Conservation (phyloP, 768 basidiomycete species). For the Porpolomopsis calyptriformis region DNA sequence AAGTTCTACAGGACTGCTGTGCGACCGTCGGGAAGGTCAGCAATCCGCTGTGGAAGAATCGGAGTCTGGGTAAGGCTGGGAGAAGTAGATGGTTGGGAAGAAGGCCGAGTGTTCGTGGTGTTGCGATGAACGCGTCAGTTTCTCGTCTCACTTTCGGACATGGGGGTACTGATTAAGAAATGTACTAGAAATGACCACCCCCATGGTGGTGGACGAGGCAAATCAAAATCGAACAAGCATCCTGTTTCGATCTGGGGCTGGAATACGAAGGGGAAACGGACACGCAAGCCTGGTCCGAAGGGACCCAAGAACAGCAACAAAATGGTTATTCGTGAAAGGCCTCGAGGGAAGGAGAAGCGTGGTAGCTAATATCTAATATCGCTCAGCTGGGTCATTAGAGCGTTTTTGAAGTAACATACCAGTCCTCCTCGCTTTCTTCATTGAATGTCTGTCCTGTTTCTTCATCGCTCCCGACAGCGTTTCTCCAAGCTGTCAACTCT, state of each 20-base stretch:
- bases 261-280: constrained; percentile 86
- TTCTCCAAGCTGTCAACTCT: constrained; percentile 66
- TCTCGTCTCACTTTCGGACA: background rate
- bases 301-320: constrained; percentile 86
- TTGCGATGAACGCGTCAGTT: constrained; percentile 91
- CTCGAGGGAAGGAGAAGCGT: constrained; percentile 53
- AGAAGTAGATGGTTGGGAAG: constrained; percentile 78
- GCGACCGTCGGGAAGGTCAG: constrained; percentile 90
- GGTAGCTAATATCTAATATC: constrained; percentile 23
- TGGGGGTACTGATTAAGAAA: background rate
- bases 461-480: constrained; percentile 58
- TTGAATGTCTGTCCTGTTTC: constrained; percentile 35
- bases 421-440: constrained; percentile 31
- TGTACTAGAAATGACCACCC: constrained; percentile 82
- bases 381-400: too few species aligned
- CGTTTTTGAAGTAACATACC: background rate
- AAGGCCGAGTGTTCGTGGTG: constrained; percentile 81
- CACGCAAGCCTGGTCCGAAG: constrained; percentile 84
- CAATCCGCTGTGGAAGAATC: constrained; percentile 82
- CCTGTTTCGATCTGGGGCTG: constrained; percentile 89
- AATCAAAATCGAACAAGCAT: constrained; percentile 92
- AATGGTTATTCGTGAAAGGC: constrained; percentile 79
- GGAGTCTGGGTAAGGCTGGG: constrained; percentile 86
- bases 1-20: constrained; percentile 66
- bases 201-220: constrained; percentile 96